Percentiles rank a stretch among this genome's conserved stretches.
phyloP scores from a whole-genome alignment of 345 rosid genomes.

The Acer campestre region DNA sequence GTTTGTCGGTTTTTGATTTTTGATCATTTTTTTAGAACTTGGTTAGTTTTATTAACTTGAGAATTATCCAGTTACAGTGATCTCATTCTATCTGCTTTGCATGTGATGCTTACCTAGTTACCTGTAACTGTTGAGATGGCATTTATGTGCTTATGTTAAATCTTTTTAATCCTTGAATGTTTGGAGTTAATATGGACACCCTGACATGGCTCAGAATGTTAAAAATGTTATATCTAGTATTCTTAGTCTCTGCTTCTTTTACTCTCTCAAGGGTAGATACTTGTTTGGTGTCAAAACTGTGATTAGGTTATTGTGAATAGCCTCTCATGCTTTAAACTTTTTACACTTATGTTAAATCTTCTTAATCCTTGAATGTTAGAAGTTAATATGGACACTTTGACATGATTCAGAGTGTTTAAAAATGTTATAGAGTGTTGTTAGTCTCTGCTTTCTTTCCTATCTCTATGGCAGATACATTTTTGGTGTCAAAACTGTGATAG shows the following conservation, averaged over 20 bases:
- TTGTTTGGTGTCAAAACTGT: not conserved
- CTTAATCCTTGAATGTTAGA: not conserved
- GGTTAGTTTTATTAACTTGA: constrained; percentile 28
- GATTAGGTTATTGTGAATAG: not conserved
- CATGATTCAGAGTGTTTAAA: not conserved
- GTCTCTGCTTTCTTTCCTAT: not conserved
- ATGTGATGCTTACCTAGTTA: constrained; percentile 10
- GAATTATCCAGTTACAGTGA: constrained; percentile 20
- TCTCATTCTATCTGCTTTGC: constrained; percentile 27
- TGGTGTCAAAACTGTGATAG: constrained; percentile 6
- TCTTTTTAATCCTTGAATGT: constrained; percentile 2
- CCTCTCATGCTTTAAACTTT: not conserved
- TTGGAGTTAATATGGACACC: not conserved
- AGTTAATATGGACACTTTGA: not conserved
- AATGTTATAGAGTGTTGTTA: not conserved
- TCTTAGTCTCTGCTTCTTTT: not conserved
- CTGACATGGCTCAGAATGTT: not conserved
- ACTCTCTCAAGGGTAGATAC: not conserved
- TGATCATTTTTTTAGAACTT: constrained; percentile 28
- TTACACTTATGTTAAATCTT: constrained; percentile 8
- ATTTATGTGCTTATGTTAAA: constrained; percentile 11
- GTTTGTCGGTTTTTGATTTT: constrained; percentile 49
- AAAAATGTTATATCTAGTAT: not conserved
- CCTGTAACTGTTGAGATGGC: constrained; percentile 16
- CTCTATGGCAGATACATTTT: not conserved